Conservation (phyloP, 805 yeast genomes). For the Henningerozyma blattae region DNA sequence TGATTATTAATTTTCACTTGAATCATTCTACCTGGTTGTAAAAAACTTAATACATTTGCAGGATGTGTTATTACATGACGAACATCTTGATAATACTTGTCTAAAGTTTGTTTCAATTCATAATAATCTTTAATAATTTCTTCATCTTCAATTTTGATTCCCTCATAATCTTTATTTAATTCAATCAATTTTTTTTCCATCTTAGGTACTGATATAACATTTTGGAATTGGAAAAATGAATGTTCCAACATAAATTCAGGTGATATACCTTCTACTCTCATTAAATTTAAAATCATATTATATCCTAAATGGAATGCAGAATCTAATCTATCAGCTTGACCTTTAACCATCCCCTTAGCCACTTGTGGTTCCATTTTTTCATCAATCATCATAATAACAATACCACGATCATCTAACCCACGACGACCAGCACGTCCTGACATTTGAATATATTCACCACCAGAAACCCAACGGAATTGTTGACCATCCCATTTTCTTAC, state of each 20-base stretch:
- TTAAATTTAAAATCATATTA: conserved; percentile 88
- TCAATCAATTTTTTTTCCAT: conserved; percentile 57
- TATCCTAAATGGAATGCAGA: conserved; percentile 97
- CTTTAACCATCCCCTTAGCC: conserved; percentile 98
- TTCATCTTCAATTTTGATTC: conserved; percentile 60
- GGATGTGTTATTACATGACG: conserved; percentile 85
- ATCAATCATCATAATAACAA: conserved; percentile 98
- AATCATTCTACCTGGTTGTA: conserved; percentile 82
- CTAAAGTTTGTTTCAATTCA: conserved; percentile 64
- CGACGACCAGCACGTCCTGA: conserved; percentile 99
- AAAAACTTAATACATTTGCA: conserved; percentile 65
- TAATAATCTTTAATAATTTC: conserved; percentile 66
- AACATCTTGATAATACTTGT: conserved; percentile 59
- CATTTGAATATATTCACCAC: conserved; percentile 99
- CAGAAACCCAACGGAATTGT: conserved; percentile 97
- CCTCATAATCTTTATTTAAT: conserved; percentile 36
- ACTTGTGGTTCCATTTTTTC: conserved; percentile 99
- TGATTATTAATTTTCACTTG: conserved; percentile 43
- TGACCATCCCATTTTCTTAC: conserved; percentile 98
- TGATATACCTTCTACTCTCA: conserved; percentile 96
- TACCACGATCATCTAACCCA: conserved; percentile 98
- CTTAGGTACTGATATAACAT: conserved; percentile 78
- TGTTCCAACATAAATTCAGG: conserved; percentile 95
- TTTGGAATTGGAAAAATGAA: conserved; percentile 93
- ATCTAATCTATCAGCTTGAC: conserved; percentile 94